Evolutionary conservation across 805 yeast genomes (phyloP), one percentile per base, ranked within the genome.

Genomic region (Tetrapisispora phaffii): DNA sequence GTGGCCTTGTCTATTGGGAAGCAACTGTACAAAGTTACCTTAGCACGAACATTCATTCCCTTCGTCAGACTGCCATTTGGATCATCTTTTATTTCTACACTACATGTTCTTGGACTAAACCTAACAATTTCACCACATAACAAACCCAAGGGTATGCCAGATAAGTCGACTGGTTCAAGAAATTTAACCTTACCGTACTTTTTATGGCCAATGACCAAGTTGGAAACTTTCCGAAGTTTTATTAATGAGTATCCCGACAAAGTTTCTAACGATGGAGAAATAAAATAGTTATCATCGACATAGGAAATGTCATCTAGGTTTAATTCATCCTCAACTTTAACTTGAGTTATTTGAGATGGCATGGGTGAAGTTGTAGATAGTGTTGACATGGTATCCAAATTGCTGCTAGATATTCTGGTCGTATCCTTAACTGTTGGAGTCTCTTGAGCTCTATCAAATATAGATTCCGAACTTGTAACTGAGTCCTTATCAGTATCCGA

Each of bases 271-370:
- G 87, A 70, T 16, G 98, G 98, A 6, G 85, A 76, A 44, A 80
- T 82, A 85, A 93, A 93, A 66, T 89, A 93, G 6, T 89, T 96
- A 41, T 83, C 76, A 13, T 79, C 80, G 42, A 82, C 77, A 24
- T 71, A 70, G 36, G 74, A 68, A 37, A 69, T 67, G 37, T 71
- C 71, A 39, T 69, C 74, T 1, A 13, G 16, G 21, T 7, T 4
- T 15, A 19, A 10, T 6, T 28, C 24, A 13, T 26, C 20, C 24
- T 19, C 32, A 19, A 5, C 17, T 9, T 20, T 28, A 12, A 26
- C 41, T 17, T 38, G 16, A 8, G 2, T 16, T 17, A 4, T 15
- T 19, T 26, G 28, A 9, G 4, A 8, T 3, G 7, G 7, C 1
- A 15, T 9, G 17, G 24, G 28, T 12, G 19, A 10, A 2, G 23